phyloP scores from a whole-genome alignment of 2,329 filamentous ascomycete species.

The Colletotrichum somersetense region DNA sequence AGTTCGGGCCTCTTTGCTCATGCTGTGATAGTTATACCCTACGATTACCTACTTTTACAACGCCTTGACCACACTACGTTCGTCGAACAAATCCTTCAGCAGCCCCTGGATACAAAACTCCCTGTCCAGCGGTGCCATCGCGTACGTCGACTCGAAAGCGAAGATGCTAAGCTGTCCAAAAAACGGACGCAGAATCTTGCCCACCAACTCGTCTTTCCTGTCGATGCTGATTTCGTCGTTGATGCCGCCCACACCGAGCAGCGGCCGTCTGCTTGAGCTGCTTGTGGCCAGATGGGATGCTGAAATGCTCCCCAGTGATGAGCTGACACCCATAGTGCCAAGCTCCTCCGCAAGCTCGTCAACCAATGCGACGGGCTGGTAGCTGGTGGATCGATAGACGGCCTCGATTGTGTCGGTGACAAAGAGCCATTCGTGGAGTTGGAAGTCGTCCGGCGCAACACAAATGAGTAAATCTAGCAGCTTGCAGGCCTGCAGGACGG shows the following conservation, averaged over 20 bases:
- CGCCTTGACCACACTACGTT: slow-evolving; percentile 75
- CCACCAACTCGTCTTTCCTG: slow-evolving; percentile 76
- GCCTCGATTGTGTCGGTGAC: slow-evolving; percentile 97
- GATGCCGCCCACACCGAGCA: slow-evolving; percentile 66
- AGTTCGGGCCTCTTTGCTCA: slow-evolving; percentile 5
- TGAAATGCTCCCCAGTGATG: slow-evolving; percentile 52
- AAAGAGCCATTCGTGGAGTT: slow-evolving; percentile 98
- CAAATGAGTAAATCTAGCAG: slow-evolving; percentile 90
- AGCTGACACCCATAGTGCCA: slow-evolving; percentile 58
- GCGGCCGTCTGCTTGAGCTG: slow-evolving; percentile 58
- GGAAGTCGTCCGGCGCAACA: slow-evolving; percentile 92
- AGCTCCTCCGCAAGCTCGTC: slow-evolving; percentile 88
- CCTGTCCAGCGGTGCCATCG: slow-evolving; percentile 78
- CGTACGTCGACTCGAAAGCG: slow-evolving; percentile 92
- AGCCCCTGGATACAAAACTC: slow-evolving; percentile 73
- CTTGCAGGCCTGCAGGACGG: slow-evolving; percentile 92
- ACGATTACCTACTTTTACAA: slow-evolving; percentile 53
- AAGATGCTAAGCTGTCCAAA: slow-evolving; percentile 93
- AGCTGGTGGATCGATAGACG: slow-evolving; percentile 81
- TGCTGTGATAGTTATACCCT: slow-evolving; percentile 1
- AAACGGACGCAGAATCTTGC: slow-evolving; percentile 86
- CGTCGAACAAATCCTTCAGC: slow-evolving; percentile 83
- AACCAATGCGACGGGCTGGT: slow-evolving; percentile 80
- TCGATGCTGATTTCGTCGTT: slow-evolving; percentile 69
- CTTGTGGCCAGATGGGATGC: slow-evolving; percentile 53